A percentile compares a stretch with the other conserved stretches of the same genome.
Evolutionary conservation across 257 asterid genomes (phyloP).

Genomic region (Scutellaria barbata): DNA sequence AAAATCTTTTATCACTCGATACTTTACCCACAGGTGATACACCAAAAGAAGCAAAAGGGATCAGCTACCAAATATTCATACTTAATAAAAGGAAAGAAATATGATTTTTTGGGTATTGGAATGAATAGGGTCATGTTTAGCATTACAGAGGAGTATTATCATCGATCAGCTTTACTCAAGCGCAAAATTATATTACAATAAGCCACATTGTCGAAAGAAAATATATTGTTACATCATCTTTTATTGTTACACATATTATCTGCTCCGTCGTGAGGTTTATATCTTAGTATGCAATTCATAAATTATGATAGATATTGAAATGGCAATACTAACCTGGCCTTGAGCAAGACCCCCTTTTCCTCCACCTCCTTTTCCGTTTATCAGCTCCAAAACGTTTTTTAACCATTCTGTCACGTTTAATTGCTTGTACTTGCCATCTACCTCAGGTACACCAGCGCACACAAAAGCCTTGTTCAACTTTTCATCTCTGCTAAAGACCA

Average conservation of each 20-base stretch:
- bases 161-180: no score
- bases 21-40: background rate
- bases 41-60: slow-evolving; percentile 11
- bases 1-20: background rate
- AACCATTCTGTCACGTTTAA: slow-evolving; percentile 83
- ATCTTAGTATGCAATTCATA: background rate
- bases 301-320: slow-evolving; percentile 3
- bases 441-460: slow-evolving; percentile 97
- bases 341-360: slow-evolving; percentile 94
- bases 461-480: slow-evolving; percentile 76
- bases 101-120: background rate
- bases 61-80: background rate
- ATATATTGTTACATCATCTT: no score
- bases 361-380: slow-evolving; percentile 98
- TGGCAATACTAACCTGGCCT: slow-evolving; percentile 74
- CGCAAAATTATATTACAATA: no score
- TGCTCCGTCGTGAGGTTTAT: background rate
- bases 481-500: slow-evolving; percentile 85
- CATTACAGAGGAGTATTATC: background rate
- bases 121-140: background rate
- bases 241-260: background rate
- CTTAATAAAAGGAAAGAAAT: background rate
- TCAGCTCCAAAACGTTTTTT: slow-evolving; percentile 67
- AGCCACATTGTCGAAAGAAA: no score
- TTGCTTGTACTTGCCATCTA: slow-evolving; percentile 59